A percentile compares a stretch with the other conserved stretches of the same genome.
These are phyloP conservation scores for Termitomyces sp. DNA, from an alignment of 768 basidiomycete genomes.

Conservation along the genomic window DNA sequence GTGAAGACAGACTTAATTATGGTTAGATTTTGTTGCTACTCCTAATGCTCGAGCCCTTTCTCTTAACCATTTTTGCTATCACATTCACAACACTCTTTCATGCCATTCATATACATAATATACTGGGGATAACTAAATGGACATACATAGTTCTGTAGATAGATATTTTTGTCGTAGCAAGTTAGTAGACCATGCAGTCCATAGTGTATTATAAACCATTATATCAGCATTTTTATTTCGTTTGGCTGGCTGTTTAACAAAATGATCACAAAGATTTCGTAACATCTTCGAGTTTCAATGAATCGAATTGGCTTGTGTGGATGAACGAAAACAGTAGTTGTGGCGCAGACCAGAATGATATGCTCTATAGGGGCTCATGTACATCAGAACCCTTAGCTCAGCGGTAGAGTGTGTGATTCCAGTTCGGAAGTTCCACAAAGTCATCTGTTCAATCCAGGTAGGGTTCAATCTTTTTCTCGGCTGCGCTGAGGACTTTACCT, in stretches of 20 bases:
- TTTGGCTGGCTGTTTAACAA: background rate
- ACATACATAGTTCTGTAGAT: conserved; percentile 1
- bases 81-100: background rate
- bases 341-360: no score
- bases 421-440: background rate
- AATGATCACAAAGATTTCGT: no score
- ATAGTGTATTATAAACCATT: conserved; percentile 2
- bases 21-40: conserved; percentile 9
- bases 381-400: background rate
- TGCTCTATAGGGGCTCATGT: no score
- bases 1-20: conserved; percentile 16
- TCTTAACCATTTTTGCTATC: background rate
- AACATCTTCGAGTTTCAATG: no score
- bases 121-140: conserved; percentile 5
- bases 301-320: no score
- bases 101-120: conserved; percentile 2
- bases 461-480: background rate
- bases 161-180: background rate
- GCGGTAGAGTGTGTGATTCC: no score
- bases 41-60: background rate
- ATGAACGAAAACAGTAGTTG: no score
- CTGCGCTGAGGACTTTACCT: no score
- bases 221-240: background rate
- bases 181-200: background rate
- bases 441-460: background rate